Evolutionary conservation across 768 basidiomycete species (phyloP).

Genomic region (Leccinum boreale): DNA sequence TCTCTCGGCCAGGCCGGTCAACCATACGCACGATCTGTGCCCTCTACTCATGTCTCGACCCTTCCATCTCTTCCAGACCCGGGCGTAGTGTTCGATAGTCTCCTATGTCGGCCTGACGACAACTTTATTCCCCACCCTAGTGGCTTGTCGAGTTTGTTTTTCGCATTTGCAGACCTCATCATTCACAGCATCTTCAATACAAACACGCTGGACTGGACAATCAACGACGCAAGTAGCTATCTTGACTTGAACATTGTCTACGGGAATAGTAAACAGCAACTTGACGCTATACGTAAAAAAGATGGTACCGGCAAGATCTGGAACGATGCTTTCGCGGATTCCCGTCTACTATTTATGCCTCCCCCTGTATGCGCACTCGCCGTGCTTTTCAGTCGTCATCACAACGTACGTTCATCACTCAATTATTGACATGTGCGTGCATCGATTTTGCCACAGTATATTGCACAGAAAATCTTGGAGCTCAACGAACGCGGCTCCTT

Average conservation of each 20-base stretch:
- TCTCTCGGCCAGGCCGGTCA: conserved; percentile 55
- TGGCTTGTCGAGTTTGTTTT: conserved; percentile 71
- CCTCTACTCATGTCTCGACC: conserved; percentile 43
- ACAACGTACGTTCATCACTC: conserved; percentile 50
- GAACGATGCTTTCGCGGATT: conserved; percentile 70
- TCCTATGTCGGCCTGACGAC: conserved; percentile 41
- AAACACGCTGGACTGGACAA: conserved; percentile 40
- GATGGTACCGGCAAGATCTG: conserved; percentile 68
- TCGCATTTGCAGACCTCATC: conserved; percentile 74
- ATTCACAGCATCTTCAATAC: conserved; percentile 74
- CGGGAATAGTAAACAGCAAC: conserved; percentile 49
- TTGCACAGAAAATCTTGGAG: conserved; percentile 60
- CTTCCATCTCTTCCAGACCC: conserved; percentile 57
- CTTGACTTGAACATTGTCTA: conserved; percentile 76
- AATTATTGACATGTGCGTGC: not conserved
- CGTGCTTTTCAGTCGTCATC: conserved; percentile 68
- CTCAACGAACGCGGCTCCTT: conserved; percentile 66
- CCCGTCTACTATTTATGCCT: conserved; percentile 65
- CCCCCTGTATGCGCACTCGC: conserved; percentile 67
- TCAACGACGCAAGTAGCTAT: conserved; percentile 70
- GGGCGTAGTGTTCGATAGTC: conserved; percentile 65
- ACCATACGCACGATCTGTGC: conserved; percentile 68
- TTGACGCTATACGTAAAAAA: conserved; percentile 50
- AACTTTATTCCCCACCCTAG: conserved; percentile 55
- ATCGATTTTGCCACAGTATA: conserved; percentile 44